These are phyloP conservation scores for Aurantiochytrium sp. DNA, from an alignment of 108 stramenopile species.

Conservation along the genomic window DNA sequence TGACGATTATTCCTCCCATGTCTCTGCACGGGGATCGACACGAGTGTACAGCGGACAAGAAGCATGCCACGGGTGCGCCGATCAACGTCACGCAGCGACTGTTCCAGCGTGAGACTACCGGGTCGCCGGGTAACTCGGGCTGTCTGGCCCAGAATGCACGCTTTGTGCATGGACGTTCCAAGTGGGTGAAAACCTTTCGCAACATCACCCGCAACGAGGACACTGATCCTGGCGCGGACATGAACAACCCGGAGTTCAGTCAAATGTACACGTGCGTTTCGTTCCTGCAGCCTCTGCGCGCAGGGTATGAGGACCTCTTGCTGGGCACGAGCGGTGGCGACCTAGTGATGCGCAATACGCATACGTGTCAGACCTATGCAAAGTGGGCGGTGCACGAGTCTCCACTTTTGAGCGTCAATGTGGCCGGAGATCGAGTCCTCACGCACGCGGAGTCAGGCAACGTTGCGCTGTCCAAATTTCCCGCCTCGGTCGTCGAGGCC, in stretches of 20 bases:
- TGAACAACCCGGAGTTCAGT: background rate
- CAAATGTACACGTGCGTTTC: background rate
- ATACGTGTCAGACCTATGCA: background rate
- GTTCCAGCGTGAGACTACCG: background rate
- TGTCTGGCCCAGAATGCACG: background rate
- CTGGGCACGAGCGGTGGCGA: background rate
- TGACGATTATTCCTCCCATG: background rate
- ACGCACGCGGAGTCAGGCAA: background rate
- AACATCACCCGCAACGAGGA: background rate
- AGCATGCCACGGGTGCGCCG: background rate
- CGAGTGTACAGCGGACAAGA: background rate
- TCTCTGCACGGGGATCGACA: background rate
- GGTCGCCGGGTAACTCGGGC: background rate
- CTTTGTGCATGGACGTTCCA: background rate
- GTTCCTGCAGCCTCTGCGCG: background rate
- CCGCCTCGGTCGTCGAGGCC: background rate
- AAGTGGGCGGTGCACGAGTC: background rate
- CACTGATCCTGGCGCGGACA: background rate
- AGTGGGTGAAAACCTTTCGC: constrained; percentile 4
- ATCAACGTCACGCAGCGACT: background rate
- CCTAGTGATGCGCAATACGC: background rate
- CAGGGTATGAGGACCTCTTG: background rate
- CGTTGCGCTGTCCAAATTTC: background rate
- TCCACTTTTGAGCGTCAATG: background rate
- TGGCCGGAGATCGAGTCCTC: background rate